A percentile compares a stretch with the other conserved stretches of the same genome.
phyloP scores from a whole-genome alignment of 108 stramenopile species.

The Cyclotella baltica region DNA sequence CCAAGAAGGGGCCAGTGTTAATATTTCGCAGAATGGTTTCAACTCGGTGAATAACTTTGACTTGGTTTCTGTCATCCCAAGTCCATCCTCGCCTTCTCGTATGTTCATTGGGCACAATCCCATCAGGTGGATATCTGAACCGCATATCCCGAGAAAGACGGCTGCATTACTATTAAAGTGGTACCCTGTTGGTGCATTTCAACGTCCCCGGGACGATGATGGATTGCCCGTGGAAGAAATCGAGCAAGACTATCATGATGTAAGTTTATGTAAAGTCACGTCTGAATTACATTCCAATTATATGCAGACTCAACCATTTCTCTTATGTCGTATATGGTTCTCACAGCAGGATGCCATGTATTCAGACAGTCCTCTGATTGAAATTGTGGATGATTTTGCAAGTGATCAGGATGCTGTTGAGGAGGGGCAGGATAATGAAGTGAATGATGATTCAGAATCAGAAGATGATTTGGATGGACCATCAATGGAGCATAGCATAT shows the following conservation, averaged over 20 bases:
- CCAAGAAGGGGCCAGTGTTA: no score
- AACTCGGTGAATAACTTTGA: background rate
- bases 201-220: slow-evolving; percentile 30
- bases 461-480: background rate
- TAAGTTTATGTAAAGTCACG: no score
- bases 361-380: slow-evolving; percentile 39
- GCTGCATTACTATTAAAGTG: slow-evolving; percentile 57
- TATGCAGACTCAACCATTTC: no score
- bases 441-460: slow-evolving; percentile 8
- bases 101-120: slow-evolving; percentile 43
- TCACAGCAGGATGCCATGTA: slow-evolving; percentile 14
- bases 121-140: slow-evolving; percentile 47
- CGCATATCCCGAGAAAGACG: slow-evolving; percentile 71
- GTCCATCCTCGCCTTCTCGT: background rate
- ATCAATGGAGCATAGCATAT: background rate
- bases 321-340: no score
- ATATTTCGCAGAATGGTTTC: no score
- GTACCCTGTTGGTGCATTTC: slow-evolving; percentile 43
- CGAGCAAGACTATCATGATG: slow-evolving; percentile 1
- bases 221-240: slow-evolving; percentile 4
- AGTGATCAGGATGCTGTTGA: slow-evolving; percentile 19
- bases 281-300: no score
- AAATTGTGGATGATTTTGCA: slow-evolving; percentile 45
- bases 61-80: background rate
- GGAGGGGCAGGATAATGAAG: slow-evolving; percentile 4